Conservation (phyloP, 192 early-diverging fungal genomes). For the Coemansia sp. region DNA sequence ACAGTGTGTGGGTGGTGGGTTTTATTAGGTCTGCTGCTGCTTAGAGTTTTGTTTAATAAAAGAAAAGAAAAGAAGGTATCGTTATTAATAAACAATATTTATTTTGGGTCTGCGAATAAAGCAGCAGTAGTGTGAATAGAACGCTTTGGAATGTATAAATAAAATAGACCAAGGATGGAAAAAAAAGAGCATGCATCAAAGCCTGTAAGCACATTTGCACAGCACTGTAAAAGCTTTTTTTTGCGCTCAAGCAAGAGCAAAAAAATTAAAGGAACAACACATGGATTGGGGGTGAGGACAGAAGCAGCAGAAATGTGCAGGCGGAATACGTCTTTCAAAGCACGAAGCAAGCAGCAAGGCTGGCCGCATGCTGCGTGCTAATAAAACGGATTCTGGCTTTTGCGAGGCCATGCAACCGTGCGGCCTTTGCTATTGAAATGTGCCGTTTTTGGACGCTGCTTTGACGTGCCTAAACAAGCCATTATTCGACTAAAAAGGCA, state of each 20-base stretch:
- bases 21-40: too few species aligned
- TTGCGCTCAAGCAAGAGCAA: neutral
- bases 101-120: too few species aligned
- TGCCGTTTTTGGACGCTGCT: slow-evolving; percentile 3
- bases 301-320: neutral
- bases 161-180: too few species aligned
- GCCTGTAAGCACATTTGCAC: neutral
- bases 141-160: too few species aligned
- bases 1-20: too few species aligned
- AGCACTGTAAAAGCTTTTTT: neutral
- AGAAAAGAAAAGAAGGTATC: too few species aligned
- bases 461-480: neutral
- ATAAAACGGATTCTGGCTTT: slow-evolving; percentile 1
- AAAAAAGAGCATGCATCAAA: too few species aligned
- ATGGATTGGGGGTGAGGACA: neutral
- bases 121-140: too few species aligned
- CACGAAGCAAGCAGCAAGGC: neutral
- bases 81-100: too few species aligned
- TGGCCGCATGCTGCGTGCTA: slow-evolving; percentile 3
- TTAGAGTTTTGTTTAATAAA: too few species aligned
- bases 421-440: neutral
- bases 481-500: neutral
- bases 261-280: neutral
- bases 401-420: neutral
- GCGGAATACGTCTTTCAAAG: too few species aligned